A percentile compares a stretch with the other conserved stretches of the same genome.
Evolutionary conservation across 1,284 basidiomycete genomes (phyloP).

Genomic region (Trametes polyzona): DNA sequence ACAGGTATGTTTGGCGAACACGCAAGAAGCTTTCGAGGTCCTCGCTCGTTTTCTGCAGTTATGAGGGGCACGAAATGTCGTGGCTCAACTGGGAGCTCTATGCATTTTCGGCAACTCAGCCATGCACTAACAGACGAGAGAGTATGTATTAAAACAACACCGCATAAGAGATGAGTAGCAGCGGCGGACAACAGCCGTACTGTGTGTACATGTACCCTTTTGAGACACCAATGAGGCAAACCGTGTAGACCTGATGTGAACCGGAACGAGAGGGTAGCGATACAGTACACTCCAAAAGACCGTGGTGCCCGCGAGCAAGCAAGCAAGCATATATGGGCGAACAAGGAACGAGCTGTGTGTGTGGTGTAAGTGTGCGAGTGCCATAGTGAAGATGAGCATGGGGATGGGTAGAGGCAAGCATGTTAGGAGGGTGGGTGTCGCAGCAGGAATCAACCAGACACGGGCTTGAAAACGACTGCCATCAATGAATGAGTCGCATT

Average conservation of each 20-base stretch:
- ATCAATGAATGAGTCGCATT: not conserved
- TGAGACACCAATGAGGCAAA: slow-evolving; percentile 5
- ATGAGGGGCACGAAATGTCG: too few relatives aligned
- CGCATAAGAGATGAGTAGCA: slow-evolving; percentile 10
- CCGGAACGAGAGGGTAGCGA: slow-evolving; percentile 20
- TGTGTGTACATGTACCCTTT: slow-evolving; percentile 22
- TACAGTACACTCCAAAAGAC: slow-evolving; percentile 27
- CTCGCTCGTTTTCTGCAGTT: too few relatives aligned
- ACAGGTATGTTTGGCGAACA: too few relatives aligned
- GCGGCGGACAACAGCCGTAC: slow-evolving; percentile 20
- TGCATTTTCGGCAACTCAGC: too few relatives aligned
- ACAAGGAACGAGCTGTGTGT: not conserved
- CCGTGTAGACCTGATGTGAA: slow-evolving; percentile 1
- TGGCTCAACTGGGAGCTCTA: too few relatives aligned
- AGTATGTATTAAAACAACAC: slow-evolving; percentile 20
- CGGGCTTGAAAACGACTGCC: too few relatives aligned
- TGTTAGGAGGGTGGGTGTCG: slow-evolving; percentile 12
- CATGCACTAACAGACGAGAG: too few relatives aligned
- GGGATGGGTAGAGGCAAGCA: not conserved
- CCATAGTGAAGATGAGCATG: not conserved
- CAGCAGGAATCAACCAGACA: not conserved
- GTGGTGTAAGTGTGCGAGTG: not conserved
- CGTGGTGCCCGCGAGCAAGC: slow-evolving; percentile 23
- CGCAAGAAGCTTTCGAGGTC: too few relatives aligned
- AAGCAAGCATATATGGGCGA: slow-evolving; percentile 4